phyloP scores from a whole-genome alignment of 1,284 basidiomycete genomes.

The Microbotryum intermedium region DNA sequence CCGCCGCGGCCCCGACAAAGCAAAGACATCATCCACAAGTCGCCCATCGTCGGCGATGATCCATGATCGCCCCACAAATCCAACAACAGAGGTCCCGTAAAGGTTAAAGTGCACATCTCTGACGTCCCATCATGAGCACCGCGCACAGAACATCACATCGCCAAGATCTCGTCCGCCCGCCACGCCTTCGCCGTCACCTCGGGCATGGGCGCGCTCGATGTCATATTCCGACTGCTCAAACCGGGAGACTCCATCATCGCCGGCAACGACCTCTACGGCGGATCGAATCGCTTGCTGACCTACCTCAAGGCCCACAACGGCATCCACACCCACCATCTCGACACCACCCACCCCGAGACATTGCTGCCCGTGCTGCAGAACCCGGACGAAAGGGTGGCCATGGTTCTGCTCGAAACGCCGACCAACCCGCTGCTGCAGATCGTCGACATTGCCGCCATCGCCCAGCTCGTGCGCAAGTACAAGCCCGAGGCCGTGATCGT shows the following conservation, averaged over 20 bases:
- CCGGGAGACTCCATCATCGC: slow-evolving; percentile 92
- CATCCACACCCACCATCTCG: slow-evolving; percentile 85
- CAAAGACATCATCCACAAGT: no score
- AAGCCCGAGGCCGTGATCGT: slow-evolving; percentile 73
- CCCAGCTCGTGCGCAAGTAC: slow-evolving; percentile 66
- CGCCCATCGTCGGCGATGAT: no score
- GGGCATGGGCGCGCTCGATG: slow-evolving; percentile 96
- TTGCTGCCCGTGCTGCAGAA: slow-evolving; percentile 57
- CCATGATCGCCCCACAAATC: no score
- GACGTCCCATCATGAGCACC: background rate
- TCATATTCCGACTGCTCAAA: slow-evolving; percentile 87
- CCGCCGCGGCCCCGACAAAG: no score
- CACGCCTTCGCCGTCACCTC: slow-evolving; percentile 88
- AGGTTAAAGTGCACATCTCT: no score
- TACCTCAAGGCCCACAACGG: slow-evolving; percentile 82
- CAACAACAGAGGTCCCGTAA: background rate
- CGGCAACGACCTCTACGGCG: slow-evolving; percentile 88
- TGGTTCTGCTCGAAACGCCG: slow-evolving; percentile 94
- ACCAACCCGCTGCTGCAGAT: slow-evolving; percentile 97
- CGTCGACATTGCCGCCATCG: slow-evolving; percentile 75
- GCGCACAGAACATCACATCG: slow-evolving; percentile 75
- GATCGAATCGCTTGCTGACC: slow-evolving; percentile 81
- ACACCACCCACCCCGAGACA: slow-evolving; percentile 68
- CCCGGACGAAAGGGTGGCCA: slow-evolving; percentile 63
- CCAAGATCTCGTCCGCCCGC: slow-evolving; percentile 80